Evolutionary conservation across 2,329 filamentous ascomycete genomes (phyloP), one percentile per base, ranked within the genome.

Genomic region (Ophiosphaerella narmari): DNA sequence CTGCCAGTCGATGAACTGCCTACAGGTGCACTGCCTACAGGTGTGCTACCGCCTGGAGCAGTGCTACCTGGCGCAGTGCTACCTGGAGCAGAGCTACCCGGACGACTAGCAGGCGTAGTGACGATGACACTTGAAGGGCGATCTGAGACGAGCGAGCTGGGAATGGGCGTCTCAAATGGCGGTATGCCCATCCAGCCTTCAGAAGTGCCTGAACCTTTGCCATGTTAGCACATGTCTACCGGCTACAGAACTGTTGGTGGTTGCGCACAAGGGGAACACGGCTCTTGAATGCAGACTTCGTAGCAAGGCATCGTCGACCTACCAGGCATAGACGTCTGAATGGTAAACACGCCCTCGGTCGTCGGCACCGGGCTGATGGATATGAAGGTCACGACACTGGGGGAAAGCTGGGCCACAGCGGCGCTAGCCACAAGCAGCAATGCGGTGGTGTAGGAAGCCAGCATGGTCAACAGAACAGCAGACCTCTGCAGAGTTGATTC

Each of bases 361-460:
- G 65, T 59, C 4, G 58, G 54, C 32, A 44, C 42, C 2, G 58
- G 55, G 31, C 39, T 50, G 43, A 52, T 55, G 39, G 46, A 50
- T 32, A 52, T 48, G 31, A 47, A 54, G 12, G 57, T 55, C 2
- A 47, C 57, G 18, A 60, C 55, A n/a, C 50, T 50, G 46, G 54
- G 50, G 3, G 39, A 34, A 16, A 43, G 36, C 33, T 66, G 66
- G 4, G 60, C 65, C 12, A 38, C 37, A 18, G 33, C 57, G 39
- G 46, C 61, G 52, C 58, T 60, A 58, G 63, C 68, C 54, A 68
- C 52, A 54, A 72, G 44, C 46, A 70, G 52, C 43, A 66, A 46
- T 46, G 62, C 59, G 46, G 61, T 44, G 37, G 57, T 55, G 46
- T 56, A 43, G 21, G 55, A 54, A 39, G 57, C 56, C 45, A 57